Percentiles rank a stretch among this genome's conserved stretches.
These are phyloP conservation scores for Atkinsonella texensis DNA, from an alignment of 2,329 filamentous ascomycete species.

Conservation along the genomic window DNA sequence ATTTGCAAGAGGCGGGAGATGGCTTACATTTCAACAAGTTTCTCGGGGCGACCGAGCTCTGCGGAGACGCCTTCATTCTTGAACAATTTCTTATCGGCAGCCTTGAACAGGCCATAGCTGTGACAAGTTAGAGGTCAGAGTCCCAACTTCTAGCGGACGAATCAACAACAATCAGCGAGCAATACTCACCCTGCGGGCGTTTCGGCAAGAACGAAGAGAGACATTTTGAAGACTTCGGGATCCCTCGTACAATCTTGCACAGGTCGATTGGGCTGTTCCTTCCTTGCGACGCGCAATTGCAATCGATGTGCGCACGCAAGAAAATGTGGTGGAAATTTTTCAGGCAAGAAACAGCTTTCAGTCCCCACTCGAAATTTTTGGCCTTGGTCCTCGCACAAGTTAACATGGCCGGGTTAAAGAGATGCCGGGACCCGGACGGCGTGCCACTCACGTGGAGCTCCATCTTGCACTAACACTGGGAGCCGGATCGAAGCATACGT, in stretches of 20 bases:
- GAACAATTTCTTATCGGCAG: slow-evolving; percentile 95
- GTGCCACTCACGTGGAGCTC: slow-evolving; percentile 12
- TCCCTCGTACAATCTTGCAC: slow-evolving; percentile 20
- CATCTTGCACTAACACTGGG: background rate
- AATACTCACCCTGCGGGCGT: slow-evolving; percentile 64
- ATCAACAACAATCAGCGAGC: background rate
- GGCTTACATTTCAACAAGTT: slow-evolving; percentile 71
- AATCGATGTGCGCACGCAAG: slow-evolving; percentile 22
- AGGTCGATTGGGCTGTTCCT: slow-evolving; percentile 19
- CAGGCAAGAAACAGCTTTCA: slow-evolving; percentile 21
- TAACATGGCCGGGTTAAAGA: slow-evolving; percentile 2
- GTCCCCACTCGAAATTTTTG: slow-evolving; percentile 29
- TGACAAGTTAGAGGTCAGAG: slow-evolving; percentile 18
- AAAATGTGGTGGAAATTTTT: slow-evolving; percentile 32
- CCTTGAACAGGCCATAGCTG: slow-evolving; percentile 97
- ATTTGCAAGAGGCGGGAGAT: background rate
- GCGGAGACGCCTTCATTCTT: slow-evolving; percentile 71
- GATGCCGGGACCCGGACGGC: slow-evolving; percentile 13
- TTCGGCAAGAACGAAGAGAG: slow-evolving; percentile 86
- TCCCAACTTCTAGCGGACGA: background rate
- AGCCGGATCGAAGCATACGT: background rate
- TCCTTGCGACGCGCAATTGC: slow-evolving; percentile 26
- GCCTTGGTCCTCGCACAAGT: slow-evolving; percentile 14
- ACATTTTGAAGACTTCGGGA: slow-evolving; percentile 43
- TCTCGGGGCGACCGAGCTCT: slow-evolving; percentile 69